Percentiles rank a stretch among this genome's conserved stretches.
These are phyloP conservation scores for Celoporthe dispersa DNA, from an alignment of 2,329 filamentous ascomycete species.

Conservation along the genomic window DNA sequence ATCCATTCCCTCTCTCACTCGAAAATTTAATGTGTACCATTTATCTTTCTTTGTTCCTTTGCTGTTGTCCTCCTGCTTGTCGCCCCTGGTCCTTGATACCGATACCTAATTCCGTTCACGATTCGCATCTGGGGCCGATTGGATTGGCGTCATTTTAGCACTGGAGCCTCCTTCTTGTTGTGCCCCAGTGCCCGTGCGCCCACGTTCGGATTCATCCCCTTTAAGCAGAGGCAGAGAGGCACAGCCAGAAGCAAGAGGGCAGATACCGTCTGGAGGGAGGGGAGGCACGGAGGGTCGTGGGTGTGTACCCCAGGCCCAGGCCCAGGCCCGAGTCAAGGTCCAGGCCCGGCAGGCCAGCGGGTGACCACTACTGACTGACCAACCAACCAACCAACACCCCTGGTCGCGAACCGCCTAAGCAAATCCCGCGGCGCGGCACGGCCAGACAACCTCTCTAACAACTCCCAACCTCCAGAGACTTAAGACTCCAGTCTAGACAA, in stretches of 20 bases:
- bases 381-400: neutral
- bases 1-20: neutral
- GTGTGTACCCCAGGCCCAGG: neutral
- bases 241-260: neutral
- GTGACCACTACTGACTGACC: neutral
- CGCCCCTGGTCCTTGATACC: neutral
- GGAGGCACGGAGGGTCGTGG: neutral
- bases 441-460: neutral
- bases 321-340: neutral
- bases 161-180: constrained; percentile 5
- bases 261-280: neutral
- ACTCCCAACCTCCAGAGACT: neutral
- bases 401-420: constrained; percentile 4
- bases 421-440: constrained; percentile 13
- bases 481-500: neutral
- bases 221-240: neutral
- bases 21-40: neutral
- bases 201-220: constrained; percentile 5
- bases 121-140: constrained; percentile 6
- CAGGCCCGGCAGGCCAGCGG: constrained; percentile 1
- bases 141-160: constrained; percentile 15
- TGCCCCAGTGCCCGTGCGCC: constrained; percentile 6
- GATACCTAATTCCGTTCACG: neutral
- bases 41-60: neutral
- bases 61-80: neutral